Percentiles rank a stretch among this genome's conserved stretches.
Conservation (phyloP, 164 flowering plant species). For the Macadamia tetraphylla region DNA sequence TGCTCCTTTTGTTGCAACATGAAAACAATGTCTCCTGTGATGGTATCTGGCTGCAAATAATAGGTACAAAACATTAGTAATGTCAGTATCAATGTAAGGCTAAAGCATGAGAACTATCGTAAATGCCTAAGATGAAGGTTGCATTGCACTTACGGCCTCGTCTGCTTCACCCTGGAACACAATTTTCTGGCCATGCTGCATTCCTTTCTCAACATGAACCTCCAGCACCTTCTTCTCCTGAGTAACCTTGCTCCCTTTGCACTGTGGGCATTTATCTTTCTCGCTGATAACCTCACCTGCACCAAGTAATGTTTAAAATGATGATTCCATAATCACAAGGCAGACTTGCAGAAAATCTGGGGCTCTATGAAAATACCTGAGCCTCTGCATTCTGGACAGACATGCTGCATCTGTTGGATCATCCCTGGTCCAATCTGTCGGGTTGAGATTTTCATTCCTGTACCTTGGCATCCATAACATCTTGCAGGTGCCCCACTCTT, state of each 20-base stretch:
- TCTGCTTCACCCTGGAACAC: constrained; percentile 56
- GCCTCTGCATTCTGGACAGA: constrained; percentile 65
- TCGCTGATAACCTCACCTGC: constrained; percentile 60
- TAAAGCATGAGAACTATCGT: background rate
- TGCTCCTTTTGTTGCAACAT: constrained; percentile 50
- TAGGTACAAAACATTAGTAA: background rate
- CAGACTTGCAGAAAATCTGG: background rate
- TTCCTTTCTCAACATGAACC: constrained; percentile 70
- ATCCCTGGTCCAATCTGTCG: constrained; percentile 60
- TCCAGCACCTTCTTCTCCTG: constrained; percentile 71
- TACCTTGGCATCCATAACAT: constrained; percentile 69
- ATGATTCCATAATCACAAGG: background rate
- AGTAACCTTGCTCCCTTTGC: constrained; percentile 54
- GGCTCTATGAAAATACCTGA: constrained; percentile 28
- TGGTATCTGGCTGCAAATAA: constrained; percentile 49
- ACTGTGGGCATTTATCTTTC: constrained; percentile 52
- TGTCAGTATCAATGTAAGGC: no score
- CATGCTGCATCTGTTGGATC: constrained; percentile 82
- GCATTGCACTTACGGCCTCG: constrained; percentile 42
- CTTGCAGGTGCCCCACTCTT: constrained; percentile 53
- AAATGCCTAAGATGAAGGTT: background rate
- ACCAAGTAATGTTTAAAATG: background rate
- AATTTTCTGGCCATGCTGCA: constrained; percentile 62
- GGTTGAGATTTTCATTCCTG: constrained; percentile 59
- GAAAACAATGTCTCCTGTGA: constrained; percentile 51